phyloP scores from a whole-genome alignment of 2,329 filamentous ascomycete genomes.

The Cercospora citrullina region DNA sequence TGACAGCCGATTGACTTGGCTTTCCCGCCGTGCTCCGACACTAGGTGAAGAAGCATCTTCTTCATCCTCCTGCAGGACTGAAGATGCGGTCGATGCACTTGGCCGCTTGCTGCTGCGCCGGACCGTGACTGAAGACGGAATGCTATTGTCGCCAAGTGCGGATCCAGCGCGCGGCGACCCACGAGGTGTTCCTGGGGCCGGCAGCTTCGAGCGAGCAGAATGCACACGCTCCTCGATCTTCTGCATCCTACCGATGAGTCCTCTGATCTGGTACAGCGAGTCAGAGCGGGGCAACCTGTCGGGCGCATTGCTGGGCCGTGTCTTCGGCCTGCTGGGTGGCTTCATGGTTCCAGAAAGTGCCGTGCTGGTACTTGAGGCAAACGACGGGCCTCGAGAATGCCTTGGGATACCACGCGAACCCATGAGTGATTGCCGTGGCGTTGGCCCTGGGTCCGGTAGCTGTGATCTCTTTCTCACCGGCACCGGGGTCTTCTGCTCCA shows the following conservation, averaged over 20 bases:
- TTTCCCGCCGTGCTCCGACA: conserved; percentile 27
- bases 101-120: conserved; percentile 69
- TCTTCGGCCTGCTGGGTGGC: conserved; percentile 51
- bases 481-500: conserved; percentile 44
- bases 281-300: conserved; percentile 57
- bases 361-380: conserved; percentile 39
- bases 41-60: conserved; percentile 20
- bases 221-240: conserved; percentile 92
- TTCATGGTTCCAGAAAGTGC: conserved; percentile 33
- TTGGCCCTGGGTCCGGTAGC: conserved; percentile 52
- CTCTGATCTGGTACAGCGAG: conserved; percentile 89
- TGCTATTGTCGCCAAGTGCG: conserved; percentile 39
- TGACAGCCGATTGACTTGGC: conserved; percentile 50
- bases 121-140: conserved; percentile 59
- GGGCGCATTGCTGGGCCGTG: conserved; percentile 32
- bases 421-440: conserved; percentile 52
- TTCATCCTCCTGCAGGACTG: conserved; percentile 31
- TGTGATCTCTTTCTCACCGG: conserved; percentile 47
- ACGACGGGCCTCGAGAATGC: conserved; percentile 61
- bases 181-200: conserved; percentile 76
- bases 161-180: conserved; percentile 65
- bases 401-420: conserved; percentile 48
- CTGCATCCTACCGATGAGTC: conserved; percentile 95
- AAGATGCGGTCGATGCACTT: conserved; percentile 47
- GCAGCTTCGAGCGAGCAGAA: conserved; percentile 85